Evolutionary conservation across 129 eudicot genomes (phyloP), one percentile per base, ranked within the genome.

Genomic region (Flaveria sonorensis): DNA sequence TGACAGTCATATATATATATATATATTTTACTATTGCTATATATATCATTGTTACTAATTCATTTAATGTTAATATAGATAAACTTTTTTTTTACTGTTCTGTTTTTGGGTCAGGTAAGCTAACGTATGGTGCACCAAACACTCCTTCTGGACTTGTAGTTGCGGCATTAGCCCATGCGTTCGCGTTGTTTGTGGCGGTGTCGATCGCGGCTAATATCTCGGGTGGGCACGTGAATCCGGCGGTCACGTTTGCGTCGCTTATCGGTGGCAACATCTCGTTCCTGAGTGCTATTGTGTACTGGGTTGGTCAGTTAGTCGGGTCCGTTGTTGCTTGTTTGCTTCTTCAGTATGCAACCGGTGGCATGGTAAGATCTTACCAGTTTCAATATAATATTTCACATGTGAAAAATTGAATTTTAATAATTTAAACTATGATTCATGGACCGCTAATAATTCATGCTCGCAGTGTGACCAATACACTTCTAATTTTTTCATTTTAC

Each of bases 151-250:
- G 96, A 30, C 78, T 90, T 9, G 70, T 90, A 42, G 87, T 81
- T 2, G 96, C 96, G 11, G 77, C 96, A 30, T 70, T 90, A 71
- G 78, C 92, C 68, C 92, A 90, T 56, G 92, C 90, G 23, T 90
- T 90, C 15, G 90, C 90, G 3, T 82, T 90, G 42, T 72, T 87
- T 60, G 96, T 87, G 70, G 96, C 96, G 0, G 90, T 90, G 51
- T 81, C 92, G 4, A 83, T 90, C 3, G 84, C 92, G 10, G 96
- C 92, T 20, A 90, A 90, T 77, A 83, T 87, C 39, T 90, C 96
- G 0, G 92, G 96, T 2, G 96, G 96, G 10, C 96, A 90, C 32
- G 96, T 90, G 15, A 90, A 90, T 53, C 96, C 96, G 1, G 96
- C 92, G 0, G 96, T 90, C 39, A 90, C 96, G 28, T 85, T 87